These are phyloP conservation scores for Chalara sp. DNA, from an alignment of 2,329 filamentous ascomycete genomes.

Conservation along the genomic window DNA sequence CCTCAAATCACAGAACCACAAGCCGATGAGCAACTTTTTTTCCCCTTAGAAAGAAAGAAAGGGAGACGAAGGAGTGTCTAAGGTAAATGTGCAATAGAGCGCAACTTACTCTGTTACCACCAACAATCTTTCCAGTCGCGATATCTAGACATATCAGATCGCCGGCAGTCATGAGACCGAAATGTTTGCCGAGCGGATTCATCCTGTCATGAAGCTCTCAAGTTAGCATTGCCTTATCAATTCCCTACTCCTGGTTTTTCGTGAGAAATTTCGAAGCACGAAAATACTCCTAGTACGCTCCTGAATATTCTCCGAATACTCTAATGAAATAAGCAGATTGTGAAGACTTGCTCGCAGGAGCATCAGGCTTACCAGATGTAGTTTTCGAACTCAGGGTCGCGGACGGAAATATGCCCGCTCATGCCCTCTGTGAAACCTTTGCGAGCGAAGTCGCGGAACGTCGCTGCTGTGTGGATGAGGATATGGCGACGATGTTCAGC, in stretches of 20 bases:
- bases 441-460: conserved; percentile 61
- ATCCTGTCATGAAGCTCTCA: conserved; percentile 30
- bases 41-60: neutral
- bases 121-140: conserved; percentile 50
- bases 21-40: too few relatives aligned
- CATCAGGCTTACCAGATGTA: conserved; percentile 46
- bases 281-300: too few relatives aligned
- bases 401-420: conserved; percentile 59
- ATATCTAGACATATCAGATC: conserved; percentile 64
- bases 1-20: neutral
- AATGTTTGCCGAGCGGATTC: conserved; percentile 58
- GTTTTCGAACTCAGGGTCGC: conserved; percentile 55
- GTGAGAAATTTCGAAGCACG: too few relatives aligned
- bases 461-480: conserved; percentile 59
- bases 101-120: conserved; percentile 43
- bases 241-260: too few relatives aligned
- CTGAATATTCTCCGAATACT: too few relatives aligned
- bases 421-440: conserved; percentile 64
- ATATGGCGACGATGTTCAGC: conserved; percentile 56
- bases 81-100: neutral
- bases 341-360: too few relatives aligned
- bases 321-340: too few relatives aligned
- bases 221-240: too few relatives aligned
- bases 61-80: neutral
- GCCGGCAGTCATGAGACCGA: conserved; percentile 54